Percentiles rank a stretch among this genome's conserved stretches.
Conservation (phyloP, 306 rosid species). For the Sicyos baderoa region DNA sequence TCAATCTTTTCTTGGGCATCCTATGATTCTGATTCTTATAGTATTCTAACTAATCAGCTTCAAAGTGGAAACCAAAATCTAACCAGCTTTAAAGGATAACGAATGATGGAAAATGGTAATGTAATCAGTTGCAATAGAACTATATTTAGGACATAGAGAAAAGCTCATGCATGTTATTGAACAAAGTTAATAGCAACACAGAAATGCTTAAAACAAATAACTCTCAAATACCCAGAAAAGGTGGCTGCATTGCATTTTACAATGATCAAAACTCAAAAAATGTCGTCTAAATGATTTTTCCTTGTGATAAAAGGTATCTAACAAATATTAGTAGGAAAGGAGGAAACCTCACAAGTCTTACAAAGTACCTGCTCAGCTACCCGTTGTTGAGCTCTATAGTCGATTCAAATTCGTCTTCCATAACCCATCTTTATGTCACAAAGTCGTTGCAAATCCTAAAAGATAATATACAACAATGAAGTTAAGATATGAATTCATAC, state of each 20-base stretch:
- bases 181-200: not conserved
- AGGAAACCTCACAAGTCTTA: slow-evolving; percentile 11
- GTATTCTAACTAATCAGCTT: not conserved
- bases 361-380: not conserved
- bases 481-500: slow-evolving; percentile 34
- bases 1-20: not conserved
- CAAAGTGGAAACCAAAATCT: too few relatives aligned
- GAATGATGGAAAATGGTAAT: not conserved
- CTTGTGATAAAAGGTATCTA: slow-evolving; percentile 15
- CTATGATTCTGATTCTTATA: not conserved
- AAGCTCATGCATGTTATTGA: slow-evolving; percentile 2
- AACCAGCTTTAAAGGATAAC: not conserved
- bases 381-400: not conserved
- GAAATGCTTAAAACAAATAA: not conserved
- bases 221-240: not conserved
- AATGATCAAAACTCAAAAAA: slow-evolving; percentile 10
- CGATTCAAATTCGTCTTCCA: slow-evolving; percentile 17
- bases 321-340: slow-evolving; percentile 5
- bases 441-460: slow-evolving; percentile 76
- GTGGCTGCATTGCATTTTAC: slow-evolving; percentile 10
- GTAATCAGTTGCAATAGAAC: not conserved
- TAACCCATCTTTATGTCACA: slow-evolving; percentile 57
- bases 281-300: slow-evolving; percentile 1
- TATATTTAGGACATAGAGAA: not conserved
- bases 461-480: slow-evolving; percentile 37